phyloP scores from a whole-genome alignment of 2,329 filamentous ascomycete genomes.

The Botrytis elliptica region DNA sequence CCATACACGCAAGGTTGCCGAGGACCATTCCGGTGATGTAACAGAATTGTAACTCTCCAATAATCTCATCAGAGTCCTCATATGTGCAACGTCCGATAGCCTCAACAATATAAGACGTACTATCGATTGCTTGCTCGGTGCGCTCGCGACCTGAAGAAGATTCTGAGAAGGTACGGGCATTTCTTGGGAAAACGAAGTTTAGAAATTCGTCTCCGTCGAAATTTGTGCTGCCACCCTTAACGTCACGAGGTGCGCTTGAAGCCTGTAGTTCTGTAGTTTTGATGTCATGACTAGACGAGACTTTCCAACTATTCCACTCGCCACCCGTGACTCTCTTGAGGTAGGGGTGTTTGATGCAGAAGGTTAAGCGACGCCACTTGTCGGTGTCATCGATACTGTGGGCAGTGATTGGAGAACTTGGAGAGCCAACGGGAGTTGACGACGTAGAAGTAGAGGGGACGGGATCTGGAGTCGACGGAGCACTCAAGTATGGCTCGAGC shows the following conservation, averaged over 20 bases:
- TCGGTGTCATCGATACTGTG: conserved; percentile 34
- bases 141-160: conserved; percentile 39
- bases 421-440: neutral
- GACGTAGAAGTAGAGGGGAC: neutral
- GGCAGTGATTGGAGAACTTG: conserved; percentile 17
- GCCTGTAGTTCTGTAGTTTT: conserved; percentile 22
- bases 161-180: conserved; percentile 44
- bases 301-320: conserved; percentile 48
- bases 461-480: neutral
- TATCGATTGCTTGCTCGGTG: conserved; percentile 48
- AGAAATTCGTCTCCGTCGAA: conserved; percentile 48
- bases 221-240: conserved; percentile 34
- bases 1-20: conserved; percentile 57
- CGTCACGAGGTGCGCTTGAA: conserved; percentile 7
- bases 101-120: conserved; percentile 49
- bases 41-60: conserved; percentile 61
- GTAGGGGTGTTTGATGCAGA: conserved; percentile 46
- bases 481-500: conserved; percentile 31
- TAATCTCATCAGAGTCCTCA: conserved; percentile 45
- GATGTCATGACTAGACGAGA: conserved; percentile 55
- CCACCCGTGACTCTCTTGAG: conserved; percentile 50
- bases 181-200: conserved; percentile 49
- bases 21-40: conserved; percentile 58
- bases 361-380: conserved; percentile 55
- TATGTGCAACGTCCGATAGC: conserved; percentile 41